Percentiles rank a stretch among this genome's conserved stretches.
Evolutionary conservation across 805 yeast genomes (phyloP).

Genomic region (Cyberlindnera mrakii): DNA sequence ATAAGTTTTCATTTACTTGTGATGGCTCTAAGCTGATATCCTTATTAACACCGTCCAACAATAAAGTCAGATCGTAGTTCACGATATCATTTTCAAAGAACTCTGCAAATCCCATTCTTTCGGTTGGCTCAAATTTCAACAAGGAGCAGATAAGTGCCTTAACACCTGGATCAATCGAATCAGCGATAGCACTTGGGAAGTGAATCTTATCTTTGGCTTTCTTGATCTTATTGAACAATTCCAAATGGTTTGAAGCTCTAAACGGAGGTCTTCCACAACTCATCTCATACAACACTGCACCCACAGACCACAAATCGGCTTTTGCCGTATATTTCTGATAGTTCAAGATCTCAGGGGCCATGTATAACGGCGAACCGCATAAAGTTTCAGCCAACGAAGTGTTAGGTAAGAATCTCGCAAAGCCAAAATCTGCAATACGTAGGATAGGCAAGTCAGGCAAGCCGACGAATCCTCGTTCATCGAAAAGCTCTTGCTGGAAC

Average conservation of each 20-base stretch:
- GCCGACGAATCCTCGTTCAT: constrained; percentile 56
- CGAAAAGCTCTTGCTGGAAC: constrained; percentile 53
- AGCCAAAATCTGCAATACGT: constrained; percentile 96
- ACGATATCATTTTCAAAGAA: constrained; percentile 75
- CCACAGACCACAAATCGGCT: constrained; percentile 97
- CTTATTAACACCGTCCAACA: constrained; percentile 32
- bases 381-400: constrained; percentile 94
- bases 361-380: constrained; percentile 95
- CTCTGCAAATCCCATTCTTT: constrained; percentile 82
- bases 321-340: constrained; percentile 95
- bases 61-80: constrained; percentile 38
- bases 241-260: constrained; percentile 89
- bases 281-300: constrained; percentile 95
- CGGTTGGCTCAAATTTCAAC: constrained; percentile 78
- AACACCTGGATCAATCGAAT: constrained; percentile 53
- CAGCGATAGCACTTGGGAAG: constrained; percentile 57
- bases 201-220: constrained; percentile 69
- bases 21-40: constrained; percentile 60
- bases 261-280: constrained; percentile 95
- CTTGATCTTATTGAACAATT: constrained; percentile 80
- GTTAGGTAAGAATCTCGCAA: constrained; percentile 89
- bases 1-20: constrained; percentile 67
- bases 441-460: constrained; percentile 84
- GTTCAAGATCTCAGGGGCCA: constrained; percentile 96
- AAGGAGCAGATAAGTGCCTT: constrained; percentile 67